Evolutionary conservation across 352 stramenopile genomes (phyloP), one percentile per base, ranked within the genome.

Genomic region (Phytophthora colocasiae): DNA sequence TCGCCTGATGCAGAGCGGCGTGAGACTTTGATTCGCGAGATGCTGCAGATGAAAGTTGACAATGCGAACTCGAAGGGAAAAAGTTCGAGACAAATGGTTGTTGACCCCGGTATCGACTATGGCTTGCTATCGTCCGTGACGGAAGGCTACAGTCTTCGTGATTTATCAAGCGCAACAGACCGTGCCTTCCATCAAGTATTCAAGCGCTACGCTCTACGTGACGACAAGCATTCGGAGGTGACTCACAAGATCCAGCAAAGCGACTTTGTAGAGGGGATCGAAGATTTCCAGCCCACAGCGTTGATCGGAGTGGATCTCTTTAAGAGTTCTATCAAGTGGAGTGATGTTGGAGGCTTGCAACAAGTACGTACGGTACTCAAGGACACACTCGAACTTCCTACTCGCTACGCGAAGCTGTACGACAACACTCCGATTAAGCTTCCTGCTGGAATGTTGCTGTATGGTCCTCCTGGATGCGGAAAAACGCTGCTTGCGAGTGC

Each of bases 391-490:
- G 91, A 97, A 73, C 78, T 96, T 19, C 89, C 87, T 9, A 94
- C 87, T 19, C 78, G 75, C 0, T 94, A 96, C 58, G 63, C 69
- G 26, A 93, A 93, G 46, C 59, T 96, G 9, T 97, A 96, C 60
- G 81, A 92, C 41, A 89, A 85, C 38, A 83, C 85, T 11, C 86
- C 89, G 15, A 90, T 96, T 51, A 95, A 93, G 55, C 69, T 96
- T 14, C 86, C 89, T 14, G 89, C 87, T 17, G 89, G 93, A 3
- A 80, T 98, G 62, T 64, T 98, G 11, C 57, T 98, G 3, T 96
- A 97, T 57, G 93, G 92, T 0, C 92, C 92, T 22, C 90, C 93
- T 32, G 93, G 96, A 12, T 98, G 95, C 49, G 91, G 91, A 0
- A 97, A 97, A 62, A 97, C 91, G 14, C 61, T 96, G 19, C 59